Percentiles rank a stretch among this genome's conserved stretches.
Evolutionary conservation across 2,329 filamentous ascomycete species (phyloP).

Genomic region (Rhynchosporium secalis): DNA sequence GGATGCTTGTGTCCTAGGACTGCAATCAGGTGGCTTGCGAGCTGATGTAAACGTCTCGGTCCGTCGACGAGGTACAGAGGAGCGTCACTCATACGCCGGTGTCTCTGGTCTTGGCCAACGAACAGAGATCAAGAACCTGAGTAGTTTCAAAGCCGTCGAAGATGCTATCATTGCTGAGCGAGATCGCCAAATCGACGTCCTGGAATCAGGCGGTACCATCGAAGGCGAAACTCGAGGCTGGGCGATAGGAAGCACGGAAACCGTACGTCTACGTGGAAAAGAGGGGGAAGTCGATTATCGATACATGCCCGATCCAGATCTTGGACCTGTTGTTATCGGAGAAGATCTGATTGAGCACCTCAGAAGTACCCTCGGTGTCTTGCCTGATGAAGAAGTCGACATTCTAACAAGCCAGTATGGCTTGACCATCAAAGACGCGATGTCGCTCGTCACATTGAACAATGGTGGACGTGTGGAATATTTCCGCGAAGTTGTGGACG

Average conservation of each 20-base stretch:
- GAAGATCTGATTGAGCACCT: conserved; percentile 68
- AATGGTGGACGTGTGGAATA: conserved; percentile 79
- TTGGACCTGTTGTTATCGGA: conserved; percentile 76
- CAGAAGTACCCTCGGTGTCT: conserved; percentile 60
- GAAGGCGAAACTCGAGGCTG: conserved; percentile 90
- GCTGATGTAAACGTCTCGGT: conserved; percentile 97
- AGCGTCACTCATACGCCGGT: conserved; percentile 53
- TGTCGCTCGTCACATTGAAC: conserved; percentile 75
- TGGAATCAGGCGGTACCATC: conserved; percentile 73
- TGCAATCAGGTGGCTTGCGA: conserved; percentile 88
- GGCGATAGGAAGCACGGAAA: conserved; percentile 82
- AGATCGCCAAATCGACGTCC: conserved; percentile 78
- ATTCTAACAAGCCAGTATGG: conserved; percentile 63
- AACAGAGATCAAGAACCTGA: conserved; percentile 97
- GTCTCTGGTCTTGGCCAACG: conserved; percentile 72
- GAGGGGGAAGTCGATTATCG: conserved; percentile 97
- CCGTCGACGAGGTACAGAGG: conserved; percentile 48
- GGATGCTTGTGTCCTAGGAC: conserved; percentile 83
- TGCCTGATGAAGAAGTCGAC: conserved; percentile 70
- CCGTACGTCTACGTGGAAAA: conserved; percentile 80
- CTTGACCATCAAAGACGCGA: conserved; percentile 78
- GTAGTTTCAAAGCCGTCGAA: conserved; percentile 91
- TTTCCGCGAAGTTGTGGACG: conserved; percentile 66
- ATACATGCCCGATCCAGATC: conserved; percentile 96
- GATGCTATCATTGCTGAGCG: conserved; percentile 91